A percentile compares a stretch with the other conserved stretches of the same genome.
Conservation (phyloP, 2,329 filamentous ascomycete species). For the Westerdykella ornata region DNA sequence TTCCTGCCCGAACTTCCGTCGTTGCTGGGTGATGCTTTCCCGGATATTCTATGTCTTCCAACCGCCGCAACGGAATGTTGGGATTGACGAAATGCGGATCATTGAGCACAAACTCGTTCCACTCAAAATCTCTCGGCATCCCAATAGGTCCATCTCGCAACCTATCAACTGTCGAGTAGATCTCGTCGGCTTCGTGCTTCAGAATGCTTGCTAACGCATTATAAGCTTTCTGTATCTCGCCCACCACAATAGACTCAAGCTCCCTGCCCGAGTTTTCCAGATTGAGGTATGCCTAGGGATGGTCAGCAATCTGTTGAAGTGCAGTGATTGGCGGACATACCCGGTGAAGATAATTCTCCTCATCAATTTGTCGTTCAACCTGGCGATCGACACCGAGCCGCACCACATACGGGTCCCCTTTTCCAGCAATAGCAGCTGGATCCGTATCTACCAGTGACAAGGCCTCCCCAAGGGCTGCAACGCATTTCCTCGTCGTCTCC, state of each 20-base stretch:
- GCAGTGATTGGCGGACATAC: conserved; percentile 44
- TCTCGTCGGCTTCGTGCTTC: conserved; percentile 81
- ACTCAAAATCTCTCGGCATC: conserved; percentile 94
- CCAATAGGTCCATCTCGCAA: conserved; percentile 76
- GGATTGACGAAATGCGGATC: conserved; percentile 87
- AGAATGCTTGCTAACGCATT: conserved; percentile 88
- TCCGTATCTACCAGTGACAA: conserved; percentile 75
- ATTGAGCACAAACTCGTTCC: conserved; percentile 71
- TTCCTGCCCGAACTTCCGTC: conserved; percentile 78
- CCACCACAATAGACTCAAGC: conserved; percentile 90
- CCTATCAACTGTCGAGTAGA: conserved; percentile 69
- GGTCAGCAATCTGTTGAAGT: conserved; percentile 12
- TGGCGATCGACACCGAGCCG: conserved; percentile 81
- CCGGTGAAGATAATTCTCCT: conserved; percentile 94
- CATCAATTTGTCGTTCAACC: conserved; percentile 85
- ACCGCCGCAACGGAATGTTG: conserved; percentile 64
- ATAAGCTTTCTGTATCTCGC: conserved; percentile 96
- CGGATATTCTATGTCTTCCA: conserved; percentile 83
- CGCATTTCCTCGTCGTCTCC: conserved; percentile 71
- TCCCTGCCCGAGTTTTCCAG: conserved; percentile 90
- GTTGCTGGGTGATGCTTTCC: conserved; percentile 79
- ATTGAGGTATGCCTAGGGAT: conserved; percentile 75
- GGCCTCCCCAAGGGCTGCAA: conserved; percentile 73
- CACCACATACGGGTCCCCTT: conserved; percentile 86
- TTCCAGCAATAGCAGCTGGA: conserved; percentile 66